phyloP scores from a whole-genome alignment of 371 early-diverging fungal genomes.

The Batrachochytrium dendrobatidis region DNA sequence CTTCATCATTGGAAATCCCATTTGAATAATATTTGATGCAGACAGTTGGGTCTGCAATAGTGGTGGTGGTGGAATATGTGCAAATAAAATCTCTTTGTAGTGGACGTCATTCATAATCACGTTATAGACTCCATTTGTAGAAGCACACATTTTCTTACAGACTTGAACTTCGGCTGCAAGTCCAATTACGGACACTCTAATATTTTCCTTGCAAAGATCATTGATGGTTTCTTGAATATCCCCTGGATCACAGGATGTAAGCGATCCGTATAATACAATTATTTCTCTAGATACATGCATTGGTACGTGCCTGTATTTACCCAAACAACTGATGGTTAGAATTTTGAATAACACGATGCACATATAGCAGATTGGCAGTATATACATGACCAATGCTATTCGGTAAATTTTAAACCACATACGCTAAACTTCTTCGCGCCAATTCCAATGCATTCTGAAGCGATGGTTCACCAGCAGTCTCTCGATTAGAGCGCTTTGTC shows the following conservation, averaged over 20 bases:
- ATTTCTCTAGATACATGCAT: conserved; percentile 87
- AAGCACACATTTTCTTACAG: conserved; percentile 60
- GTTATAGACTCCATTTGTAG: conserved; percentile 74
- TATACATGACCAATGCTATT: no score
- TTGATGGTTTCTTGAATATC: conserved; percentile 77
- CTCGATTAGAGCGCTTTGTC: conserved; percentile 56
- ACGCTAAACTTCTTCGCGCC: conserved; percentile 58
- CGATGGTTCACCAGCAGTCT: conserved; percentile 82
- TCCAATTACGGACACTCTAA: conserved; percentile 79
- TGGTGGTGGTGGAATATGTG: conserved; percentile 56
- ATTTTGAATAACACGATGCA: conserved; percentile 1
- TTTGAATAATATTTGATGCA: conserved; percentile 62
- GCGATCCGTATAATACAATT: conserved; percentile 71
- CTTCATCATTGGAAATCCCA: conserved; percentile 83
- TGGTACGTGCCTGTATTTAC: conserved; percentile 71
- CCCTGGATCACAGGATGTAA: conserved; percentile 89
- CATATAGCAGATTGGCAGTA: neutral
- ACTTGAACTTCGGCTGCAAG: conserved; percentile 87
- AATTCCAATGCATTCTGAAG: conserved; percentile 86
- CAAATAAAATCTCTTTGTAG: conserved; percentile 36
- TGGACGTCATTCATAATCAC: conserved; percentile 82
- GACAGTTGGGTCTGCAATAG: conserved; percentile 49
- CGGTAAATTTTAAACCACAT: no score
- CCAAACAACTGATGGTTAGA: conserved; percentile 3
- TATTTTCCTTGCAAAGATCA: conserved; percentile 54